phyloP scores from a whole-genome alignment of 176 grass and related monocot species.

The Elymus sibiricus region DNA sequence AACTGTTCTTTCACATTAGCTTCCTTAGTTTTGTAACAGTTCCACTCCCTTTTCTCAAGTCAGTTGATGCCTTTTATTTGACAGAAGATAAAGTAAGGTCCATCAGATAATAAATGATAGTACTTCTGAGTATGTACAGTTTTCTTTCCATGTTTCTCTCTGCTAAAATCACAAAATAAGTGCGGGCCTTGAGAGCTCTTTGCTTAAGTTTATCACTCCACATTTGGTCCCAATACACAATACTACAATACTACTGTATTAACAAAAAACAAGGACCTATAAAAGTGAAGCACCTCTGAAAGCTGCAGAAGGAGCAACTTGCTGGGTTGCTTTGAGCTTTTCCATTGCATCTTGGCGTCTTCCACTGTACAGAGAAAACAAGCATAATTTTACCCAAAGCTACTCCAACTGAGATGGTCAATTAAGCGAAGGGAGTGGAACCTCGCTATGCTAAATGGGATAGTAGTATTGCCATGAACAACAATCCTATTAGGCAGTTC shows the following conservation, averaged over 20 bases:
- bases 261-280: constrained; percentile 4
- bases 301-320: constrained; percentile 47
- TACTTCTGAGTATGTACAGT: background rate
- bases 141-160: background rate
- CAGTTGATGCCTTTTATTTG: background rate
- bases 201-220: background rate
- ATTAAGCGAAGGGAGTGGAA: background rate
- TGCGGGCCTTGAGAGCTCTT: background rate
- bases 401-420: background rate
- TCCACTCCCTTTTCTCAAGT: background rate
- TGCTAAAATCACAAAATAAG: background rate
- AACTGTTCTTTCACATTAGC: background rate
- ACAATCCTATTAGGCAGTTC: background rate
- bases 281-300: constrained; percentile 58
- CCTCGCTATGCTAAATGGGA: background rate
- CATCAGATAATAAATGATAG: background rate
- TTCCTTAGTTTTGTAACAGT: background rate
- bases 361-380: constrained; percentile 44
- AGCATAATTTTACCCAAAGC: constrained; percentile 2
- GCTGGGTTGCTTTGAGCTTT: constrained; percentile 64
- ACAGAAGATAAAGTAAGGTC: background rate
- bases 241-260: background rate
- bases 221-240: background rate
- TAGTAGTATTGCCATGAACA: background rate
- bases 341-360: constrained; percentile 65